These are phyloP conservation scores for Termitomyces sp. DNA, from an alignment of 768 basidiomycete genomes.

Conservation along the genomic window DNA sequence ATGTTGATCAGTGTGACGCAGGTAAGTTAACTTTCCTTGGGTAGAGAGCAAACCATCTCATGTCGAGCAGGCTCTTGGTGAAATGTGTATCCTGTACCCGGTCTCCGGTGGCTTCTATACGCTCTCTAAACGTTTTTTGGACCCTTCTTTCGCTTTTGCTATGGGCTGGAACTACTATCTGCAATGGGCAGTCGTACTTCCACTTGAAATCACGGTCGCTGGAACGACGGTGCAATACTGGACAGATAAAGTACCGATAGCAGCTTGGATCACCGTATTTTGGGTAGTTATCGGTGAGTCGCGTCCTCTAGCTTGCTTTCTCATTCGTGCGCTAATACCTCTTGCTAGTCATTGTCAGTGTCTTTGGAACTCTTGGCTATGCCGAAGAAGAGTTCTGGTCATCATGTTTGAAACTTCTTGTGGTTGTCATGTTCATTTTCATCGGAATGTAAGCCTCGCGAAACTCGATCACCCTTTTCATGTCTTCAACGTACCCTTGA, in stretches of 20 bases:
- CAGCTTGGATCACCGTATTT: conserved; percentile 42
- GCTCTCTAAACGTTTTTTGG: conserved; percentile 39
- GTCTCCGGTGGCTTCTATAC: conserved; percentile 48
- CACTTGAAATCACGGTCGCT: conserved; percentile 41
- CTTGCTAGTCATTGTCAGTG: conserved; percentile 28
- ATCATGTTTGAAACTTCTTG: conserved; percentile 42
- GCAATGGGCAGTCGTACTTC: conserved; percentile 41
- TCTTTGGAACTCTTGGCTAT: conserved; percentile 42
- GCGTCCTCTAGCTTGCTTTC: not conserved
- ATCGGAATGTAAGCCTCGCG: conserved; percentile 34
- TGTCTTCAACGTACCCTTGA: not conserved
- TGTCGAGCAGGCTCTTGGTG: conserved; percentile 35
- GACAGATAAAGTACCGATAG: conserved; percentile 33
- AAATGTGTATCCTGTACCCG: conserved; percentile 45
- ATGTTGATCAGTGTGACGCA: conserved; percentile 48
- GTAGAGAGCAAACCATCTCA: not conserved
- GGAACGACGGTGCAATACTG: conserved; percentile 41
- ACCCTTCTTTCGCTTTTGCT: conserved; percentile 42
- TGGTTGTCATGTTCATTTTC: conserved; percentile 41
- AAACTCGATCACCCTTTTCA: not conserved
- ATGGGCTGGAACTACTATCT: conserved; percentile 49
- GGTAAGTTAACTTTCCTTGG: conserved; percentile 16
- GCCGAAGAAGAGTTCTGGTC: conserved; percentile 49
- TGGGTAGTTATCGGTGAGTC: conserved; percentile 33
- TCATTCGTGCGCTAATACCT: not conserved